phyloP scores from a whole-genome alignment of 495 filamentous ascomycete species.

The Saxispiralis lemnorum region DNA sequence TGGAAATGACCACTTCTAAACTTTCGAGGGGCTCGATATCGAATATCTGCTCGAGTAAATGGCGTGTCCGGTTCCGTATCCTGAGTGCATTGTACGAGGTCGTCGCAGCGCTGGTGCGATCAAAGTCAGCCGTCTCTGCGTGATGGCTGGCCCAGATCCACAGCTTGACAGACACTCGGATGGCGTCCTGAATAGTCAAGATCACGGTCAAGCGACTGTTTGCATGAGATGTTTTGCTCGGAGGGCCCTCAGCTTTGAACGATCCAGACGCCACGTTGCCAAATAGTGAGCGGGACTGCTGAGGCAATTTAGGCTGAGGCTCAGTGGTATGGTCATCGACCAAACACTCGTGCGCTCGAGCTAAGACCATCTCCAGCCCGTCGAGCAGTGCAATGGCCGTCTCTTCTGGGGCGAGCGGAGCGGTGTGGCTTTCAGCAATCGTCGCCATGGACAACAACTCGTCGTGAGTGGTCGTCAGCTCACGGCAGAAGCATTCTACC shows the following conservation, averaged over 20 bases:
- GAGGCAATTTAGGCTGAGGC: conserved; percentile 53
- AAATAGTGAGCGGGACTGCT: conserved; percentile 81
- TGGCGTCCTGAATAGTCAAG: conserved; percentile 90
- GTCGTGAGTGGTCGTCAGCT: conserved; percentile 53
- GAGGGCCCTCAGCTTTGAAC: conserved; percentile 61
- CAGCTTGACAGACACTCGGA: conserved; percentile 75
- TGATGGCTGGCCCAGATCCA: conserved; percentile 75
- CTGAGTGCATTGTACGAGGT: conserved; percentile 77
- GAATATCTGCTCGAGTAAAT: conserved; percentile 83
- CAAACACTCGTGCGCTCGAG: conserved; percentile 70
- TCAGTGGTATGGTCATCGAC: conserved; percentile 52
- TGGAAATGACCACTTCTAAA: conserved; percentile 69
- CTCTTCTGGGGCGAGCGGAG: conserved; percentile 37
- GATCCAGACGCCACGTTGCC: conserved; percentile 93
- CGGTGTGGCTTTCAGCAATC: conserved; percentile 17
- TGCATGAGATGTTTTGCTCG: conserved; percentile 57
- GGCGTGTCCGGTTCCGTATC: conserved; percentile 72
- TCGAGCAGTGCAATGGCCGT: conserved; percentile 64
- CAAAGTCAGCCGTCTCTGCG: conserved; percentile 39
- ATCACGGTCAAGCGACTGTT: conserved; percentile 87
- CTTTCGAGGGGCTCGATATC: conserved; percentile 88
- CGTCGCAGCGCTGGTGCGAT: conserved; percentile 56
- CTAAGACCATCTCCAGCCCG: conserved; percentile 77
- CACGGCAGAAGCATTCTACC: conserved; percentile 68
- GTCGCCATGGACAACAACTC: conserved; percentile 39